phyloP scores from a whole-genome alignment of 2,329 filamentous ascomycete species.

The Diplodia sapinea region DNA sequence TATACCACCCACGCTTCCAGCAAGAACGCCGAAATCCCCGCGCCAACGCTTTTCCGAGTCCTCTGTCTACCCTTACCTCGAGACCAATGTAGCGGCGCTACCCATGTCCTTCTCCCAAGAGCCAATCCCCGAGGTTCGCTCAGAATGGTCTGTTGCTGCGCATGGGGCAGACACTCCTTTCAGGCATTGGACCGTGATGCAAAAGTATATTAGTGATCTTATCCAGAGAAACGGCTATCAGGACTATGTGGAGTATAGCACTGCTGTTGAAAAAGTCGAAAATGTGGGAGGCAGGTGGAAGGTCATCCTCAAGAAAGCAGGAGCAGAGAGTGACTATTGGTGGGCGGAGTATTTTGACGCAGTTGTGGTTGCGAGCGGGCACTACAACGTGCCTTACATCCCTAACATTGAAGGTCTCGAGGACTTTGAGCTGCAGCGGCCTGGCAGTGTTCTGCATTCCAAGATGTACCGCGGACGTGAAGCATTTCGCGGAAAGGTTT shows the following conservation, averaged over 20 bases:
- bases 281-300: conserved; percentile 59
- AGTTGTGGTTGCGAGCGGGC: conserved; percentile 65
- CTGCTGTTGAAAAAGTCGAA: conserved; percentile 65
- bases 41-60: conserved; percentile 63
- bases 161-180: conserved; percentile 67
- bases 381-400: conserved; percentile 66
- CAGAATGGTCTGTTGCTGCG: conserved; percentile 50
- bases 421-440: conserved; percentile 53
- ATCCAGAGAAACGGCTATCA: conserved; percentile 61
- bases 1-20: conserved; percentile 57
- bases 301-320: conserved; percentile 56
- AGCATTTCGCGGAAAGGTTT: conserved; percentile 44
- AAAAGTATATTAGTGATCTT: conserved; percentile 60
- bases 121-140: conserved; percentile 55
- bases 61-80: conserved; percentile 66
- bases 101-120: conserved; percentile 68
- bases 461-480: conserved; percentile 60
- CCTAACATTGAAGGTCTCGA: conserved; percentile 58
- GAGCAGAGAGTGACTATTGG: conserved; percentile 59
- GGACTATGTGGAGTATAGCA: conserved; percentile 61
- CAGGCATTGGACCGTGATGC: conserved; percentile 64
- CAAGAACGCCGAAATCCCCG: conserved; percentile 49
- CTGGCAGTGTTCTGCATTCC: conserved; percentile 61
- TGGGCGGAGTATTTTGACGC: conserved; percentile 69
- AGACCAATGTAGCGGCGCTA: conserved; percentile 66